A percentile compares a stretch with the other conserved stretches of the same genome.
Evolutionary conservation across 1,284 basidiomycete genomes (phyloP).

Genomic region (Ustilago nuda): DNA sequence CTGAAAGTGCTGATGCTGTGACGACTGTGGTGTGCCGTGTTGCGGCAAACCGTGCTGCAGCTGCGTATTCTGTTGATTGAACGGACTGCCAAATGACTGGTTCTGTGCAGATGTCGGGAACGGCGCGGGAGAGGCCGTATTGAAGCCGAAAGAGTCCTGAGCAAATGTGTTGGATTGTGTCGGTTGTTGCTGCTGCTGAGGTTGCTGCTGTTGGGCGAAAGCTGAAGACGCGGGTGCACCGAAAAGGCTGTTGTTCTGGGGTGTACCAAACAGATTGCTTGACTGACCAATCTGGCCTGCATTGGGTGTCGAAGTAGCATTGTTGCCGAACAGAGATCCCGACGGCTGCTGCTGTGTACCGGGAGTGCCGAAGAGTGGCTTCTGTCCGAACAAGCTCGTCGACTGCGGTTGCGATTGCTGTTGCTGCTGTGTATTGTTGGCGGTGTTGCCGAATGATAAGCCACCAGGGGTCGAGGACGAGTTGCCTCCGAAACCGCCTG

Average conservation of each 20-base stretch:
- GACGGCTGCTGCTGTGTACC: slow-evolving; percentile 28
- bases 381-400: slow-evolving; percentile 30
- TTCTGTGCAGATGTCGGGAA: slow-evolving; percentile 27
- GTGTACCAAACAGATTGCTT: slow-evolving; percentile 28
- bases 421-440: slow-evolving; percentile 18
- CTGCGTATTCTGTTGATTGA: slow-evolving; percentile 16
- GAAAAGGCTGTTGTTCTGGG: slow-evolving; percentile 35
- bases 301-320: slow-evolving; percentile 11
- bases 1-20: slow-evolving; percentile 33
- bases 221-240: slow-evolving; percentile 19
- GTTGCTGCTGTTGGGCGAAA: slow-evolving; percentile 27
- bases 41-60: slow-evolving; percentile 18
- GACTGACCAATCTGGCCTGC: slow-evolving; percentile 15
- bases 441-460: slow-evolving; percentile 39
- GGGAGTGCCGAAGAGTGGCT: slow-evolving; percentile 53
- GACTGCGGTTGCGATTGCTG: slow-evolving; percentile 22
- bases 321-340: slow-evolving; percentile 31
- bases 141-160: slow-evolving; percentile 22
- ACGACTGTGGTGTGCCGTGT: slow-evolving; percentile 28
- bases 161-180: slow-evolving; percentile 23
- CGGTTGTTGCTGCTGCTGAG: slow-evolving; percentile 21
- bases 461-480: slow-evolving; percentile 32
- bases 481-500: slow-evolving; percentile 35
- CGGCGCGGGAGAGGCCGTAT: slow-evolving; percentile 29
- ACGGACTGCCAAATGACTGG: slow-evolving; percentile 33